Conservation (phyloP, 2,329 filamentous ascomycete genomes). For the Fusarium sp. region DNA sequence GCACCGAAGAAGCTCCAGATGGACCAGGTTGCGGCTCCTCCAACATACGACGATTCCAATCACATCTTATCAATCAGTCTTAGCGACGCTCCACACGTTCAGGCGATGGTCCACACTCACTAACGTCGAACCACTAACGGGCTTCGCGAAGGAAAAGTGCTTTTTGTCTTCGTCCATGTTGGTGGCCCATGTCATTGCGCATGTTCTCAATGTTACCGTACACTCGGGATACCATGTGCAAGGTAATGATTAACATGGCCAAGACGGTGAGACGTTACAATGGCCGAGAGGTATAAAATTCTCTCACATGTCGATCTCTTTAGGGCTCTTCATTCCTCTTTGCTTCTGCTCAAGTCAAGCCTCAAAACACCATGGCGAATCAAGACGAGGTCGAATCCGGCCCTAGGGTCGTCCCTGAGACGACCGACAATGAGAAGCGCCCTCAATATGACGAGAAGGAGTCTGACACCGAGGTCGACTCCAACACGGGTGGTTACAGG, state of each 20-base stretch:
- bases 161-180: background rate
- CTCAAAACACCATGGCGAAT: background rate
- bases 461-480: constrained; percentile 1
- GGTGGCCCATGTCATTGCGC: background rate
- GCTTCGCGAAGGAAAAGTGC: background rate
- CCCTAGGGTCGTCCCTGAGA: background rate
- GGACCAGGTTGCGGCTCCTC: background rate
- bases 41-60: background rate
- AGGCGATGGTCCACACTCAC: background rate
- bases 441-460: background rate
- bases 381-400: constrained; percentile 7
- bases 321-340: background rate
- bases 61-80: constrained; percentile 22
- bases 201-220: background rate
- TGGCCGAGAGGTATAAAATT: background rate
- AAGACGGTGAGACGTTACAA: constrained; percentile 8
- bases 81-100: background rate
- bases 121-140: constrained; percentile 8
- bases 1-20: background rate
- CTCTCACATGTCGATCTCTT: background rate
- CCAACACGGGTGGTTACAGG: constrained; percentile 6
- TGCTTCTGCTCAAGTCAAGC: background rate
- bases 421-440: background rate
- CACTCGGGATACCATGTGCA: background rate
- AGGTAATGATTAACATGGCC: background rate